Conservation (phyloP, 805 yeast genomes). For the Saturnispora ahearnii region DNA sequence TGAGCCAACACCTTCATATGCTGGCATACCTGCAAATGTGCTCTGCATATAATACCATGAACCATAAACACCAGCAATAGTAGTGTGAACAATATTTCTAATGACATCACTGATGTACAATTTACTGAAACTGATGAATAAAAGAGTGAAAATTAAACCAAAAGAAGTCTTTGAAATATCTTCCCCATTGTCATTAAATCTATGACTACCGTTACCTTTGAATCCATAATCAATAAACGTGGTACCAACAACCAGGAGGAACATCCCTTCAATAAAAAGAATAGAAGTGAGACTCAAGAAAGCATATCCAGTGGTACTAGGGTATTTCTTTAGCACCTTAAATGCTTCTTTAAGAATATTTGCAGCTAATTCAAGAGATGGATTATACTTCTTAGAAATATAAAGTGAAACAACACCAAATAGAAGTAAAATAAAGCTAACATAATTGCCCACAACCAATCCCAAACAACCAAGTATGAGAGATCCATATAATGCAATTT, state of each 20-base stretch:
- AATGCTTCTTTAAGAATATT: slow-evolving; percentile 36
- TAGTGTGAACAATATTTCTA: slow-evolving; percentile 70
- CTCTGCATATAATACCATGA: slow-evolving; percentile 77
- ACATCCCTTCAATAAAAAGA: slow-evolving; percentile 4
- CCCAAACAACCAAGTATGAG: slow-evolving; percentile 23
- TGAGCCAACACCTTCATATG: slow-evolving; percentile 71
- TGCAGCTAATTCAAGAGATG: slow-evolving; percentile 23
- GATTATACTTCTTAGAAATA: slow-evolving; percentile 28
- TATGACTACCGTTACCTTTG: slow-evolving; percentile 11
- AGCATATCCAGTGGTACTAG: slow-evolving; percentile 50
- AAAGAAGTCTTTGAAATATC: slow-evolving; percentile 18
- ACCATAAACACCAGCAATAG: slow-evolving; percentile 84
- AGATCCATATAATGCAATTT: slow-evolving; percentile 55
- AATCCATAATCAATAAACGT: slow-evolving; percentile 13
- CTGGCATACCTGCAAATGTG: slow-evolving; percentile 51
- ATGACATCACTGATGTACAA: slow-evolving; percentile 76
- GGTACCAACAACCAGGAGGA: slow-evolving; percentile 7
- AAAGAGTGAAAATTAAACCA: slow-evolving; percentile 62
- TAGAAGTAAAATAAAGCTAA: not conserved
- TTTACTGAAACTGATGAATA: slow-evolving; percentile 49
- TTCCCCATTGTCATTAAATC: slow-evolving; percentile 11
- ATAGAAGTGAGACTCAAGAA: slow-evolving; percentile 23
- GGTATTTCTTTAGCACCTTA: slow-evolving; percentile 64
- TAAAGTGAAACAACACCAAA: slow-evolving; percentile 51
- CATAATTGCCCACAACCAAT: slow-evolving; percentile 23